Evolutionary conservation across 2,329 filamentous ascomycete genomes (phyloP), one percentile per base, ranked within the genome.

Genomic region (Microcyclosporella mali): DNA sequence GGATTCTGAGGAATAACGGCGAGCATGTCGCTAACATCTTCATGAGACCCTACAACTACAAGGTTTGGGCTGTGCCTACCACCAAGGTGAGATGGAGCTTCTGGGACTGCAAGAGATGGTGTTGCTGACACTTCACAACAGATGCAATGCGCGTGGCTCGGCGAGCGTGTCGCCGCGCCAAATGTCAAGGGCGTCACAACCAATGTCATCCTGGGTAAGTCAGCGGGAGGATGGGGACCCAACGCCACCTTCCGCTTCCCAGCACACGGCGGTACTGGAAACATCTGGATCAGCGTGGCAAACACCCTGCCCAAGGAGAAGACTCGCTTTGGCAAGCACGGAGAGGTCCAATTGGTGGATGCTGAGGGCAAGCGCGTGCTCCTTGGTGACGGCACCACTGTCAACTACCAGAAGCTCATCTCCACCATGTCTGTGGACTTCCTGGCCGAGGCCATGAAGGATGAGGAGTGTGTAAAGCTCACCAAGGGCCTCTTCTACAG

Each of bases 21-120:
- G 73, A 79, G 59, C 90, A 90, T 59, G 78, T 98, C 61, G 90
- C 89, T 56, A 82, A 98, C 67, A 77, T 90, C 59, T 98, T 98
- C 79, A 98, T 98, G 92, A 79, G 92, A 60, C 92, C 92, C 41
- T 98, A 98, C 79, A 98, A 98, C 81, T 98, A 84, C 82, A 98
- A 98, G 75, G 92, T 98, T 66, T 98, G 92, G 92, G 92, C 92
- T 51, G 90, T 97, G 59, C 92, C 92, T 46, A 95, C 90, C 43
- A 95, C 85, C 57, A 94, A 94, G 82, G 88, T 94, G 77, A 60
- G 75, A 38, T 39, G 37, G 14, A 42, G 21, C 25, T 17, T 34
- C 21, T 9, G 15, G 30, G 8, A 39, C 30, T 18, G 34, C 33
- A n/a, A 30, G n/a, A 43, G 37, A 45, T 33, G 37, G 40, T n/a